Percentiles rank a stretch among this genome's conserved stretches.
These are phyloP conservation scores for Tetradesmus lagerheimii DNA, from an alignment of 139 green algal genomes.

Conservation along the genomic window DNA sequence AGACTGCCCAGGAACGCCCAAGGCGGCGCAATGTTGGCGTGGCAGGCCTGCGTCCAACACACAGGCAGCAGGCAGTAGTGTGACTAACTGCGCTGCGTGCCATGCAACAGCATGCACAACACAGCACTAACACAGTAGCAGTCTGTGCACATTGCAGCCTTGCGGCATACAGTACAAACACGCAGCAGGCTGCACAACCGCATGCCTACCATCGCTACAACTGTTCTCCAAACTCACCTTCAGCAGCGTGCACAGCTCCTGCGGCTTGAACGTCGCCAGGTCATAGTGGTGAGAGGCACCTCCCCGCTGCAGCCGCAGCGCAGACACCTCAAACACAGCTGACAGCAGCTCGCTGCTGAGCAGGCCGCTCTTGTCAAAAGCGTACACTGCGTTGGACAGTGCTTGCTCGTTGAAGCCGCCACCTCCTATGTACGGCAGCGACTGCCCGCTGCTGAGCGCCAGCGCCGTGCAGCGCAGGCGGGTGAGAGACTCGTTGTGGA, in stretches of 20 bases:
- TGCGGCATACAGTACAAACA: no score
- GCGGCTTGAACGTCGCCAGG: slow-evolving; percentile 47
- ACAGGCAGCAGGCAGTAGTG: neutral
- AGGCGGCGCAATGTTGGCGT: slow-evolving; percentile 38
- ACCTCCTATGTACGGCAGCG: slow-evolving; percentile 25
- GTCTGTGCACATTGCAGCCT: no score
- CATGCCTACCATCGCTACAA: no score
- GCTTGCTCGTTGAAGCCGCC: slow-evolving; percentile 76
- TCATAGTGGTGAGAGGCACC: slow-evolving; percentile 11
- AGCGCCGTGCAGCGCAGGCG: slow-evolving; percentile 58
- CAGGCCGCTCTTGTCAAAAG: slow-evolving; percentile 64
- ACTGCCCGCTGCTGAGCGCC: slow-evolving; percentile 8
- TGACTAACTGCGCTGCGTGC: no score
- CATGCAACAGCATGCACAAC: no score
- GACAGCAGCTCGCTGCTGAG: slow-evolving; percentile 63
- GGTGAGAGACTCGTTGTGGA: slow-evolving; percentile 41
- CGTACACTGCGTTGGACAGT: slow-evolving; percentile 69
- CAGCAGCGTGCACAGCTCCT: slow-evolving; percentile 56
- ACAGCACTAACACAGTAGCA: no score
- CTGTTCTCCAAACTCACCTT: neutral
- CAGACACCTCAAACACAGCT: slow-evolving; percentile 61
- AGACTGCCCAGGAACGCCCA: slow-evolving; percentile 46
- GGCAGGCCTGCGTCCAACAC: slow-evolving; percentile 26
- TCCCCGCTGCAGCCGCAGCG: slow-evolving; percentile 54
- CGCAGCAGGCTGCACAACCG: no score